Conservation (phyloP, 2,329 filamentous ascomycete genomes). For the Chalaropsis thielavioides region DNA sequence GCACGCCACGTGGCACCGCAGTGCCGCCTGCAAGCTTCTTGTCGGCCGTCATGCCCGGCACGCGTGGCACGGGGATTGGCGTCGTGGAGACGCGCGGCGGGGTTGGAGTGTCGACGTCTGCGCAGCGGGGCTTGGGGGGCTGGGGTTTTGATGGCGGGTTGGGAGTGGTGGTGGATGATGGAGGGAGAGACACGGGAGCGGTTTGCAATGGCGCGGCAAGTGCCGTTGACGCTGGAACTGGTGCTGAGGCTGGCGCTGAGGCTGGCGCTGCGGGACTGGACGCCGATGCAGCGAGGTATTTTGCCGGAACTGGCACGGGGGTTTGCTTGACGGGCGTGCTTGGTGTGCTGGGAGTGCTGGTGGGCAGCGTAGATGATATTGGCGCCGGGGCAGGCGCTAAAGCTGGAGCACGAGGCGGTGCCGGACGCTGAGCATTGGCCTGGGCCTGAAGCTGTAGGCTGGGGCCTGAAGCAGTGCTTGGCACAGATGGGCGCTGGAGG, state of each 20-base stretch:
- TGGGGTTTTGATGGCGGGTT: background rate
- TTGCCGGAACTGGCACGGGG: constrained; percentile 31
- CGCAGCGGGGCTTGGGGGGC: background rate
- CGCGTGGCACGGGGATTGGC: constrained; percentile 24
- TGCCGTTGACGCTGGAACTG: background rate
- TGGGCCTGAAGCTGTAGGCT: background rate
- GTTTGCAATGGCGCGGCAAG: background rate
- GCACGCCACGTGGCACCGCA: background rate
- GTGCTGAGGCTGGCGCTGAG: background rate
- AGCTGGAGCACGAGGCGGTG: background rate
- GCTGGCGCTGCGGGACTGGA: constrained; percentile 9
- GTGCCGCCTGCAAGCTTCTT: background rate
- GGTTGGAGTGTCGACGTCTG: background rate
- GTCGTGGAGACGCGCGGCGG: constrained; percentile 19
- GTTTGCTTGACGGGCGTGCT: constrained; percentile 26
- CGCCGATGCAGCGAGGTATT: constrained; percentile 22
- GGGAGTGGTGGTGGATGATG: background rate
- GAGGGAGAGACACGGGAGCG: background rate
- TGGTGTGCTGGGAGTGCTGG: background rate
- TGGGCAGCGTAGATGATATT: background rate
- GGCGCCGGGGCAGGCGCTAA: background rate
- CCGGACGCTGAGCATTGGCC: background rate
- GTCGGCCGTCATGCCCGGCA: background rate
- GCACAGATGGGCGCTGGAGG: background rate
- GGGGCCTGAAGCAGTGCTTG: background rate